A percentile compares a stretch with the other conserved stretches of the same genome.
phyloP scores from a whole-genome alignment of 208 protist species.

The Leishmania martiniquensis region DNA sequence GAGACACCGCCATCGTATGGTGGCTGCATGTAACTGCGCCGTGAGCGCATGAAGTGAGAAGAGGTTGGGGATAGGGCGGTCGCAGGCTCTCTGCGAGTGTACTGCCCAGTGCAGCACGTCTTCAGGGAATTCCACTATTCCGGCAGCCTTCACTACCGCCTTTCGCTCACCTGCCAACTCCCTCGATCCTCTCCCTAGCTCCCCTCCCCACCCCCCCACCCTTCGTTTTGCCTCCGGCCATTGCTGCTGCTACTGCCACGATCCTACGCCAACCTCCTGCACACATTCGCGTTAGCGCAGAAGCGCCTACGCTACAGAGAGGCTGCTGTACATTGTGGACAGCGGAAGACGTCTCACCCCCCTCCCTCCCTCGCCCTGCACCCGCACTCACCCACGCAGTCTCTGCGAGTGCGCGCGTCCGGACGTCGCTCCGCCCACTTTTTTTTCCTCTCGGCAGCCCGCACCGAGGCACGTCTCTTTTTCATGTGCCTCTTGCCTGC shows the following conservation, averaged over 20 bases:
- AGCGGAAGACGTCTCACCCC: too few relatives aligned
- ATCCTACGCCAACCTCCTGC: background rate
- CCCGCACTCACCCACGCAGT: too few relatives aligned
- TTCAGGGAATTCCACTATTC: too few relatives aligned
- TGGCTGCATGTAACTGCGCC: background rate
- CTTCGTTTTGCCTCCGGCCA: background rate
- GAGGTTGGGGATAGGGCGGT: background rate
- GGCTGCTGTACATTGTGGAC: too few relatives aligned
- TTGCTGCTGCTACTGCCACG: too few relatives aligned
- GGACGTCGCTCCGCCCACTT: background rate
- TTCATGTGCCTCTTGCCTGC: background rate
- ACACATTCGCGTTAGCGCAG: background rate
- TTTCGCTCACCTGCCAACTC: background rate
- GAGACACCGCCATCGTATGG: too few relatives aligned
- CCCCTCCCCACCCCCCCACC: background rate
- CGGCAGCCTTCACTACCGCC: too few relatives aligned
- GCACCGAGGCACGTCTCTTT: background rate
- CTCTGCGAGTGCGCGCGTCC: background rate
- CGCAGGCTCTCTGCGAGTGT: background rate
- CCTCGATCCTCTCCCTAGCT: background rate
- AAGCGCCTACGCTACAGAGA: too few relatives aligned
- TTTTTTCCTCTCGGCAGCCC: background rate
- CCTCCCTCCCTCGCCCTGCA: too few relatives aligned
- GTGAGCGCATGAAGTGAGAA: background rate
- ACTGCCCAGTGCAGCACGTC: background rate